Evolutionary conservation across 1,284 basidiomycete genomes (phyloP).

Genomic region (Naganishia sp.): DNA sequence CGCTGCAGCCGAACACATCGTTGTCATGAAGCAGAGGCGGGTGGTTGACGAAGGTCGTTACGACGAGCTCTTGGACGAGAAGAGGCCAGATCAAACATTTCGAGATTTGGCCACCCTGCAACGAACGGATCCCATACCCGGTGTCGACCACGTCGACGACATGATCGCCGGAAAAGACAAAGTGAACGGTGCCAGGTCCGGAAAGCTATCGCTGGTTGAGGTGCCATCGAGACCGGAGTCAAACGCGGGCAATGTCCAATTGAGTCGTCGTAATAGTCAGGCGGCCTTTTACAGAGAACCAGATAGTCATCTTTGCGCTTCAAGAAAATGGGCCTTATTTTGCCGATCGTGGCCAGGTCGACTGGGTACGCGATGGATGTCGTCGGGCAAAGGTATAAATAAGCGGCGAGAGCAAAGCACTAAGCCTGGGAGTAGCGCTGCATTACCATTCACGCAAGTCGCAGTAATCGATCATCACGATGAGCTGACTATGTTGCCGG

Average conservation of each 20-base stretch:
- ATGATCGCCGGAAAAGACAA: not conserved
- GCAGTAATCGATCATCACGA: not conserved
- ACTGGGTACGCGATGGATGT: too few species aligned
- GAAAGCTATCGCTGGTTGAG: not conserved
- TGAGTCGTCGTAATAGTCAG: too few species aligned
- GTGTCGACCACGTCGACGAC: not conserved
- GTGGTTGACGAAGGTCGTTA: slow-evolving; percentile 54
- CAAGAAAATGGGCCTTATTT: too few species aligned
- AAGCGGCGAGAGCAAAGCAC: too few species aligned
- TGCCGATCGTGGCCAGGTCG: too few species aligned
- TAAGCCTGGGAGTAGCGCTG: too few species aligned
- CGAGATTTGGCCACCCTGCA: slow-evolving; percentile 36
- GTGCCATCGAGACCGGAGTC: too few species aligned
- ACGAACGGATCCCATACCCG: slow-evolving; percentile 3
- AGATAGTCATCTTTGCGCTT: too few species aligned
- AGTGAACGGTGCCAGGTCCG: not conserved
- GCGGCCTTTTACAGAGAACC: too few species aligned
- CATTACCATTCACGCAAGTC: too few species aligned
- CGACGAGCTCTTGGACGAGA: slow-evolving; percentile 45
- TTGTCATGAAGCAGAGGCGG: slow-evolving; percentile 50
- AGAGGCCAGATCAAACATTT: slow-evolving; percentile 39
- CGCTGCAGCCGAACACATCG: slow-evolving; percentile 46
- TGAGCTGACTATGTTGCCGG: slow-evolving; percentile 12
- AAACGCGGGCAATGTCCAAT: too few species aligned
- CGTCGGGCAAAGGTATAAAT: too few species aligned